Evolutionary conservation across 179 eudicot species (phyloP).

Genomic region (Beta corolliflora): DNA sequence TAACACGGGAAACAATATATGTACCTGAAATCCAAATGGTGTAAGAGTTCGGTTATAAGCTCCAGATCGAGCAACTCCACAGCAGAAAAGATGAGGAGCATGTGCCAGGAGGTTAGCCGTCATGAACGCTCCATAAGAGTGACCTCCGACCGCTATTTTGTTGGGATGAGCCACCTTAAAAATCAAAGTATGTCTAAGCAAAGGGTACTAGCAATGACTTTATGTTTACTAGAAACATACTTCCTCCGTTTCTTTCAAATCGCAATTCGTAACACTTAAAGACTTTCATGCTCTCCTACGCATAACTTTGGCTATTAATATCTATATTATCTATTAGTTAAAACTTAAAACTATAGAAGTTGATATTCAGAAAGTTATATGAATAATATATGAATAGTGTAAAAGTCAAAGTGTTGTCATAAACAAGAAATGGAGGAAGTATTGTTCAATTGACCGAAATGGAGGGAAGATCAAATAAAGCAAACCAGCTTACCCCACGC

Average conservation of each 20-base stretch:
- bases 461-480: background rate
- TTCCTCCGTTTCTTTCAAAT: no score
- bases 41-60: conserved; percentile 98
- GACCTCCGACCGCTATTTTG: conserved; percentile 97
- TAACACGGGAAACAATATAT: background rate
- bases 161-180: conserved; percentile 88
- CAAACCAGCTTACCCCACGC: conserved; percentile 67
- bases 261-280: no score
- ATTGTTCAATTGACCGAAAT: background rate
- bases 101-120: conserved; percentile 96
- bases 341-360: no score
- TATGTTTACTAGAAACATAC: background rate
- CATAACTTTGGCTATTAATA: no score
- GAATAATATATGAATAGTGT: no score
- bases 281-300: no score
- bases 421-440: background rate
- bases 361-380: no score
- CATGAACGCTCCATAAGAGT: conserved; percentile 99
- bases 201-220: background rate
- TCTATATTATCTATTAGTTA: no score
- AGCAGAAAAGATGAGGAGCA: conserved; percentile 93
- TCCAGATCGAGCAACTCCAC: conserved; percentile 97
- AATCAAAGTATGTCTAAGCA: conserved; percentile 23
- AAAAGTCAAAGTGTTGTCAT: background rate
- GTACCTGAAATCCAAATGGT: conserved; percentile 98